Percentiles rank a stretch among this genome's conserved stretches.
These are phyloP conservation scores for Boletus huronensis DNA, from an alignment of 768 basidiomycete genomes.

Conservation along the genomic window DNA sequence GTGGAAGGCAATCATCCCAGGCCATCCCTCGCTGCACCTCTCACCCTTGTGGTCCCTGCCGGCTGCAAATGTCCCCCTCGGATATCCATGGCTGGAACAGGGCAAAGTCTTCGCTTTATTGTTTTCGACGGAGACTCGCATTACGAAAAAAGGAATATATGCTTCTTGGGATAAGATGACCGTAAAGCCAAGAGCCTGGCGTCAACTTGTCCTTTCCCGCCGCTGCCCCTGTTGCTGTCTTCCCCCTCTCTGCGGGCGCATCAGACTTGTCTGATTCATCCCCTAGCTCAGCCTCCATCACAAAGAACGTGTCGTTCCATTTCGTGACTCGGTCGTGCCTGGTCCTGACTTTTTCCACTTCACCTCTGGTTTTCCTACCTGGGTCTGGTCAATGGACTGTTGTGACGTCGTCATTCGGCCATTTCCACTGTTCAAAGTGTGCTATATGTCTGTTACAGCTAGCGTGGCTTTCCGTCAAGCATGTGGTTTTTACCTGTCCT, in stretches of 20 bases:
- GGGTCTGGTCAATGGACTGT: background rate
- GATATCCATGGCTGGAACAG: conserved; percentile 13
- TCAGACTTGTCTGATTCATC: conserved; percentile 11
- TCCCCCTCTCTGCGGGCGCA: conserved; percentile 13
- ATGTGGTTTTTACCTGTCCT: too few relatives aligned
- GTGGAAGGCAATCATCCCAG: conserved; percentile 28
- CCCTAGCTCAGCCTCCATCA: conserved; percentile 15
- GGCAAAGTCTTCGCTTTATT: background rate
- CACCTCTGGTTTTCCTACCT: background rate
- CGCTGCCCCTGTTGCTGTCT: background rate
- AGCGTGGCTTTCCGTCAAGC: background rate
- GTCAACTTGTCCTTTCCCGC: background rate
- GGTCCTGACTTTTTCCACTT: conserved; percentile 6
- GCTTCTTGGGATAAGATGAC: conserved; percentile 3
- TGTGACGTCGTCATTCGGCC: background rate
- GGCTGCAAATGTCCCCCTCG: conserved; percentile 11
- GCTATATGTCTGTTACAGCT: background rate
- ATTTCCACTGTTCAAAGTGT: background rate
- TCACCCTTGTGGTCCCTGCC: conserved; percentile 14
- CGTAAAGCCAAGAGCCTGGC: background rate
- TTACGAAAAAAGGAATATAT: conserved; percentile 4
- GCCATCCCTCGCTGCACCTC: conserved; percentile 14
- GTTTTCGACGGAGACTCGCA: background rate
- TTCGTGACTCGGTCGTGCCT: conserved; percentile 12
- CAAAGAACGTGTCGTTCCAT: background rate